A percentile compares a stretch with the other conserved stretches of the same genome.
These are phyloP conservation scores for Bacidia rubella DNA, from an alignment of 495 filamentous ascomycete species.

Conservation along the genomic window DNA sequence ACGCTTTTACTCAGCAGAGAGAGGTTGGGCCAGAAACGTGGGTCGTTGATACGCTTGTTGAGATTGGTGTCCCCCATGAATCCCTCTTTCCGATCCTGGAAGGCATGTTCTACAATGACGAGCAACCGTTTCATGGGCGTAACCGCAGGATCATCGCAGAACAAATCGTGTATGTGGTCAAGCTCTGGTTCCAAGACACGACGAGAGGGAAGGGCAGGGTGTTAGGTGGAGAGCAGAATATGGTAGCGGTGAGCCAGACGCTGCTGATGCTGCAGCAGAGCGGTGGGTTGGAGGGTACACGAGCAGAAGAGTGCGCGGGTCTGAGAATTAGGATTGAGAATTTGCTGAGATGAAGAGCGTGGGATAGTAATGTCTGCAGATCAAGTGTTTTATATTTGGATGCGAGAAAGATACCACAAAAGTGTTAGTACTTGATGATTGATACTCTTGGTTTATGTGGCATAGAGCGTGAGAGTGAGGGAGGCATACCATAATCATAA, in stretches of 20 bases:
- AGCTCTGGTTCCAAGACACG: constrained; percentile 50
- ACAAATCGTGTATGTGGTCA: constrained; percentile 48
- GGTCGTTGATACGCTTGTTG: constrained; percentile 70
- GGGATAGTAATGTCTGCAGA: background rate
- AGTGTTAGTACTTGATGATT: background rate
- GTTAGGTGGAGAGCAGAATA: constrained; percentile 40
- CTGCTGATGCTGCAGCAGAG: constrained; percentile 32
- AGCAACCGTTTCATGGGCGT: constrained; percentile 63
- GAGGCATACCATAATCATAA: background rate
- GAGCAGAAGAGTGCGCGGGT: constrained; percentile 20
- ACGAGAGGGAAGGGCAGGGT: constrained; percentile 38
- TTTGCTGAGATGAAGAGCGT: constrained; percentile 26
- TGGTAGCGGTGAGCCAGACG: constrained; percentile 32
- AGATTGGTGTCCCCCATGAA: constrained; percentile 62
- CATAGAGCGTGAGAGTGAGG: background rate
- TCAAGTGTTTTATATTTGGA: background rate
- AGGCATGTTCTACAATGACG: constrained; percentile 67
- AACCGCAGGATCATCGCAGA: constrained; percentile 45
- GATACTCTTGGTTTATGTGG: background rate
- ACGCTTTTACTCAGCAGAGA: constrained; percentile 58
- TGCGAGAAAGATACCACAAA: background rate
- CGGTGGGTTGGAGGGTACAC: constrained; percentile 20
- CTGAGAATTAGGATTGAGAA: constrained; percentile 33
- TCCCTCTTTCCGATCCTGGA: constrained; percentile 66
- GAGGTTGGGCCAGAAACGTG: constrained; percentile 56